phyloP scores from a whole-genome alignment of 768 basidiomycete genomes.

The Boletus barrowsii region DNA sequence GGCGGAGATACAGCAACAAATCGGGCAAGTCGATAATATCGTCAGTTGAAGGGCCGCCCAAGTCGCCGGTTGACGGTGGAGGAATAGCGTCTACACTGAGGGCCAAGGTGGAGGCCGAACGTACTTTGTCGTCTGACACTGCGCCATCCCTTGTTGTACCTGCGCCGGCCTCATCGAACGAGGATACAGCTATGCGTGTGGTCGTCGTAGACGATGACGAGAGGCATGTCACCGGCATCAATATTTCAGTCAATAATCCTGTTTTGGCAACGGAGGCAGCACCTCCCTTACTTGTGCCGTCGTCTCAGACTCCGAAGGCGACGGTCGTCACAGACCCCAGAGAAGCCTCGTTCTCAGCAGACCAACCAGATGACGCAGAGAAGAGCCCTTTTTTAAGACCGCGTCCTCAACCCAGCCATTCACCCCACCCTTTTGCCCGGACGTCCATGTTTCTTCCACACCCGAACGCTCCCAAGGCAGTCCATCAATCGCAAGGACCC shows the following conservation, averaged over 20 bases:
- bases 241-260: conserved; percentile 1
- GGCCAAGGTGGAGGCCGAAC: conserved; percentile 14
- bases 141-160: not conserved
- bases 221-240: conserved; percentile 2
- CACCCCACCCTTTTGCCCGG: conserved; percentile 30
- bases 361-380: conserved; percentile 6
- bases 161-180: not conserved
- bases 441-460: conserved; percentile 51
- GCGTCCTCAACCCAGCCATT: conserved; percentile 19
- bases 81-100: conserved; percentile 18
- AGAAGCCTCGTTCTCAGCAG: conserved; percentile 1
- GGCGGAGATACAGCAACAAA: conserved; percentile 15
- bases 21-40: conserved; percentile 15
- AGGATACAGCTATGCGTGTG: conserved; percentile 1
- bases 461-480: conserved; percentile 50
- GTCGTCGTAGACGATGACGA: conserved; percentile 20
- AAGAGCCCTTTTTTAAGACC: conserved; percentile 25
- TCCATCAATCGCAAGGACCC: conserved; percentile 40
- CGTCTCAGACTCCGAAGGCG: conserved; percentile 14
- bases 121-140: not conserved
- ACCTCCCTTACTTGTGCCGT: conserved; percentile 4
- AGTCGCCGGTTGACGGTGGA: conserved; percentile 12
- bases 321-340: conserved; percentile 17
- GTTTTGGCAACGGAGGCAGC: conserved; percentile 10
- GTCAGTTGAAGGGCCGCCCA: conserved; percentile 12